phyloP scores from a whole-genome alignment of 805 yeast species.

The Vanderwaltozyma yarrowii region DNA sequence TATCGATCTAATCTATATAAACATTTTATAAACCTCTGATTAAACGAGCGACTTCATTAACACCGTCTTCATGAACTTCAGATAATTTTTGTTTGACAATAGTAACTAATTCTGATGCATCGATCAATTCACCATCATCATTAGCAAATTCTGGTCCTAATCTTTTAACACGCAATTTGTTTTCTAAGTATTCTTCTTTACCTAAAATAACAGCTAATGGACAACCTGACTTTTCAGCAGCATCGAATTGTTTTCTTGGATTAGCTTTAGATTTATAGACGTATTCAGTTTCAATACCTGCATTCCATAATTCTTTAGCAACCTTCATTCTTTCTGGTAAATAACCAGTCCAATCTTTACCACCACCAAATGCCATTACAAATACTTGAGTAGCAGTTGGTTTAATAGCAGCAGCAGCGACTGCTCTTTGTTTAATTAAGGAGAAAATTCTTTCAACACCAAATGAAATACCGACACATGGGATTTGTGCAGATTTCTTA shows the following conservation, averaged over 20 bases:
- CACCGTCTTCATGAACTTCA: conserved; percentile 43
- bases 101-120: conserved; percentile 47
- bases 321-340: conserved; percentile 84
- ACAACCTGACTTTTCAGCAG: conserved; percentile 92
- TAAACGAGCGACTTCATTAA: conserved; percentile 55
- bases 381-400: conserved; percentile 87
- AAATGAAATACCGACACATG: conserved; percentile 95
- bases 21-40: conserved; percentile 39
- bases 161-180: conserved; percentile 74
- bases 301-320: conserved; percentile 74
- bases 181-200: conserved; percentile 77
- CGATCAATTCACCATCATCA: conserved; percentile 77
- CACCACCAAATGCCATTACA: conserved; percentile 98
- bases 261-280: conserved; percentile 89
- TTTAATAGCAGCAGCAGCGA: conserved; percentile 51
- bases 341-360: conserved; percentile 91
- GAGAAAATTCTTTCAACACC: conserved; percentile 96
- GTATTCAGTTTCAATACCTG: conserved; percentile 85
- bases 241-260: conserved; percentile 92
- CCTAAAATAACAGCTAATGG: conserved; percentile 88
- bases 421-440: conserved; percentile 66
- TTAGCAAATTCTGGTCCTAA: conserved; percentile 82
- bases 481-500: conserved; percentile 69
- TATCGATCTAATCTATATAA: no score
- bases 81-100: conserved; percentile 42